Evolutionary conservation across 805 yeast genomes (phyloP), one percentile per base, ranked within the genome.

Genomic region (Priceomyces medius): DNA sequence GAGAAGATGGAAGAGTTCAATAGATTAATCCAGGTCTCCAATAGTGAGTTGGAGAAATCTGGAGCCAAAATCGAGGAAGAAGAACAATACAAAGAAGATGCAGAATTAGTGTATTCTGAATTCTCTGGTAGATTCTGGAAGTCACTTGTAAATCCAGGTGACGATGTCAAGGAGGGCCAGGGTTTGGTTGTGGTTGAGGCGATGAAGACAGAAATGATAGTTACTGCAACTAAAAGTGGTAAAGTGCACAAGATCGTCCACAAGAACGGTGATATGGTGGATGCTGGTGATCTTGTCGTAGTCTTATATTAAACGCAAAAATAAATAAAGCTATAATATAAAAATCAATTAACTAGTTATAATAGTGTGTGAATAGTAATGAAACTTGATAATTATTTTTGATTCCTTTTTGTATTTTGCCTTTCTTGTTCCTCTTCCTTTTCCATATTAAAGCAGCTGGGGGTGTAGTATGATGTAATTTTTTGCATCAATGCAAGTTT

Each of bases 91-190:
- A 80, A 87, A 21, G 97, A 88, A 38, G 78, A 74, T 56, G 93
- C 96, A 5, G 87, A 81, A 55, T 59, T 85, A 70, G 87, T 90
- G 14, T 90, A 90, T 59, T 89, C 97, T 17, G 97, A 93, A 62
- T 93, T 81, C 61, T 85, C 96, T n/a, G 99, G 98, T 42, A 76
- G 98, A 52, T 89, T 86, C 76, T 91, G 99, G 99, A 91, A 93
- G 64, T 80, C 95, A 1, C 68, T 89, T 50, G 95, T 85, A 20
- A 66, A 74, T 43, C 90, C 76, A 35, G 97, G 97, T 18, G 93
- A 86, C 53, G 64, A 49, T 4, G 95, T 91, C 20, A 66, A 71
- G 39, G 75, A 67, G 35, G 95, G 90, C 24, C 91, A 88, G 53
- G 88, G 88, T 3, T 72, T 91, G 46, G 77, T 91, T 50, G 88